Evolutionary conservation across 2,329 filamentous ascomycete genomes (phyloP), one percentile per base, ranked within the genome.

Genomic region (Penicillium freii): DNA sequence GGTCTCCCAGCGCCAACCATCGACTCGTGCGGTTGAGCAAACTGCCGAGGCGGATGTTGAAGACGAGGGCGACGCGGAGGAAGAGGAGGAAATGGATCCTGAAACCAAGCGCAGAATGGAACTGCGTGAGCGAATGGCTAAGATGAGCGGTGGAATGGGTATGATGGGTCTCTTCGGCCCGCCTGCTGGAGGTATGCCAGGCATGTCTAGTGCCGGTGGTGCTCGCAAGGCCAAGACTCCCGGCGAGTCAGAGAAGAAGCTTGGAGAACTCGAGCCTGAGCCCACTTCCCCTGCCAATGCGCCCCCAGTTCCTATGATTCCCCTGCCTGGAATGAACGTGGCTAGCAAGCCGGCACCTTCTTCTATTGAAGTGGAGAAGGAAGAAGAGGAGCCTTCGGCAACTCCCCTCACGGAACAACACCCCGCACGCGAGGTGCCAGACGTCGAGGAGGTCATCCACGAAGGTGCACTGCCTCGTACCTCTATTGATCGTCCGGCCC

Each of bases 81-180:
- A 91, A 33, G 90, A 92, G 47, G 90, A 92, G 29, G 91, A 96
- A 17, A 80, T 95, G 51, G 92, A 97, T 68, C 91, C 92, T 1
- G 94, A 99, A 73, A 82, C 91, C 23, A 87, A 85, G 64, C 88
- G 92, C 51, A 90, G 88, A 71, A 87, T 96, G 76, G 93, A 97
- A 72, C 81, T 99, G 33, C 86, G 94, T 59, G 92, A 94, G 60
- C 87, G 94, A 66, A 99, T 99, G 91, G 94, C 94, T 45, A 97
- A 96, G 77, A 94, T 99, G 89, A 96, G 93, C 65, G 93, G 93
- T 54, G 93, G 93, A 23, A 96, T 96, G 91, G 91, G 91, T 46
- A 96, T 97, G 88, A 87, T 91, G 71, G 91, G 91, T 67, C 94
- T 97, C 87, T 95, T 96, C 73, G 91, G 90, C 19, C 83, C 84